Conservation (phyloP, 1,284 basidiomycete genomes). For the Puccinia sorghi region DNA sequence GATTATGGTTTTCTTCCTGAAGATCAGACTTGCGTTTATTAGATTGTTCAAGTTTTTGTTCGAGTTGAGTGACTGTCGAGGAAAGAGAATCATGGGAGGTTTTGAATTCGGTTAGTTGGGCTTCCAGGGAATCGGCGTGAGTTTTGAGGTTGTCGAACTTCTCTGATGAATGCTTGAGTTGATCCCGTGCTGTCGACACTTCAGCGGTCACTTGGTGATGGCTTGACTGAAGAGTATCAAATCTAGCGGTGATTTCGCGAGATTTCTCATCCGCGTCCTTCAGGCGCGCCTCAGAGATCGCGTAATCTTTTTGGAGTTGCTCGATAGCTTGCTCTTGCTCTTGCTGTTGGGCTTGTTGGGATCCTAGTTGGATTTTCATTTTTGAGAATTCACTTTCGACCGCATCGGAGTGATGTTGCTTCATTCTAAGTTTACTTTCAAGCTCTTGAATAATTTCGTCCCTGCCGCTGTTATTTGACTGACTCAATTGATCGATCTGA, state of each 20-base stretch:
- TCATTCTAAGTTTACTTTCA: constrained; percentile 47
- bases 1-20: constrained; percentile 47
- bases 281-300: constrained; percentile 21
- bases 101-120: constrained; percentile 32
- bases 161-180: constrained; percentile 19
- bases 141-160: constrained; percentile 22
- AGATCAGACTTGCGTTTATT: constrained; percentile 19
- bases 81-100: background rate
- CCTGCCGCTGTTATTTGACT: constrained; percentile 27
- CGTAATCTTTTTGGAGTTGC: background rate
- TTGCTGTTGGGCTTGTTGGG: constrained; percentile 25
- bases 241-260: constrained; percentile 4
- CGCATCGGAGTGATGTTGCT: constrained; percentile 43
- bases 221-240: constrained; percentile 31
- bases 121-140: constrained; percentile 34
- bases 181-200: constrained; percentile 7
- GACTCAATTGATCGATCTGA: constrained; percentile 29
- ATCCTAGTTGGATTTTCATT: constrained; percentile 29
- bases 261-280: background rate
- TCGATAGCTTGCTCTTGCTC: constrained; percentile 19
- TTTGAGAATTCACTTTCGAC: constrained; percentile 45
- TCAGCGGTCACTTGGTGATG: constrained; percentile 26
- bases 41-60: constrained; percentile 30
- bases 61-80: constrained; percentile 26
- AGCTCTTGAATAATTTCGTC: constrained; percentile 46